A percentile compares a stretch with the other conserved stretches of the same genome.
Evolutionary conservation across 495 filamentous ascomycete genomes (phyloP).

Genomic region (Chaetomium fimeti): DNA sequence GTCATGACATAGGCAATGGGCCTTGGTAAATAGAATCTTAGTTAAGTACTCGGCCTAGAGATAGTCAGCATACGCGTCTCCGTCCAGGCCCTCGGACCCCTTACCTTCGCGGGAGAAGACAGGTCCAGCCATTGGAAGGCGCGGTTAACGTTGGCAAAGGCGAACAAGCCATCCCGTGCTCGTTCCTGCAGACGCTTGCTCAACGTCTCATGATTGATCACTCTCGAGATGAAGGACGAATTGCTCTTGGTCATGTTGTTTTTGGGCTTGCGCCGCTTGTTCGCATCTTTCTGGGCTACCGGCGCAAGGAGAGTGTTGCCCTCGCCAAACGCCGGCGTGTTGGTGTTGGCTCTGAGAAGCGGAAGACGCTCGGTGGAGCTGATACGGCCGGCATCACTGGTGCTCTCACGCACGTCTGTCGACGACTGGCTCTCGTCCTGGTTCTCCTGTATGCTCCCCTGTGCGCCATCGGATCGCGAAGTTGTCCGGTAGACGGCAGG

Average conservation of each 20-base stretch:
- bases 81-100: background rate
- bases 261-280: slow-evolving; percentile 86
- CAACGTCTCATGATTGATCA: slow-evolving; percentile 84
- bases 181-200: slow-evolving; percentile 76
- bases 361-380: slow-evolving; percentile 42
- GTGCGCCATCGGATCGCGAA: slow-evolving; percentile 40
- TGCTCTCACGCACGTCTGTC: slow-evolving; percentile 52
- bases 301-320: slow-evolving; percentile 70
- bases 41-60: slow-evolving; percentile 76
- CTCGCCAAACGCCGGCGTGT: slow-evolving; percentile 77
- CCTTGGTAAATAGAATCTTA: slow-evolving; percentile 94
- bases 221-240: slow-evolving; percentile 91
- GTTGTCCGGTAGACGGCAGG: slow-evolving; percentile 53
- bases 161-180: slow-evolving; percentile 73
- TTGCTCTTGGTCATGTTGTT: slow-evolving; percentile 98
- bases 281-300: slow-evolving; percentile 65
- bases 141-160: slow-evolving; percentile 91
- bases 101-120: slow-evolving; percentile 57
- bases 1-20: slow-evolving; percentile 93
- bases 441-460: slow-evolving; percentile 59
- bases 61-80: slow-evolving; percentile 24
- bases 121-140: slow-evolving; percentile 74
- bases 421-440: slow-evolving; percentile 61
- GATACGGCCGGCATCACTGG: slow-evolving; percentile 42
- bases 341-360: slow-evolving; percentile 42